Base-by-base conservation (phyloP, 2,329 filamentous ascomycete species). In the Diaporthe ilicicola region DNA sequence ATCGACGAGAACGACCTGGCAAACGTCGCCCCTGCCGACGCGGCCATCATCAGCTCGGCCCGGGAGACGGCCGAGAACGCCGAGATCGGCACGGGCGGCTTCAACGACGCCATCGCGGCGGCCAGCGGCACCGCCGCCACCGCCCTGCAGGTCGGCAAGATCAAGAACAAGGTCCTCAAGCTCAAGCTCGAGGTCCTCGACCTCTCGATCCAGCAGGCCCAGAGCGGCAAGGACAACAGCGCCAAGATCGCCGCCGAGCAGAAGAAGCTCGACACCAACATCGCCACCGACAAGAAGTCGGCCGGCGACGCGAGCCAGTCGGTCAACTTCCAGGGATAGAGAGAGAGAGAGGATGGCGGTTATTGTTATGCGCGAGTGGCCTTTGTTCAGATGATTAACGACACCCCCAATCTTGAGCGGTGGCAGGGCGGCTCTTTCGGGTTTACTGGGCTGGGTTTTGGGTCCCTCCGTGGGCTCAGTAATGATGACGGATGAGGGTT, bases 261-360 rank as follows among this genome's bases (percentile, higher is more conserved):
- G 74, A 85, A 76, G 66, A 89, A 89, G 81, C 80, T 89, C 67
- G 79, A 85, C 73, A 88, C 81, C 71, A 89, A 89, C 77, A 82
- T 89, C 65, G 78, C 80, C 12, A 74, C 73, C 4, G 82, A 84
- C 76, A 70, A 77, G 65, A 75, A 75, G 32, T 74, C 76, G 3
- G 79, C 80, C 15, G 82, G 82, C 44, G 70, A 81, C 72, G 70
- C 77, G 39, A 82, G 81, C 74, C 75, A 79, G 74, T 76, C 77
- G 59, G 78, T 84, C 24, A 72, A 80, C 66, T 84, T 84, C 73
- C 62, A 76, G 65, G 80, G 77, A 4, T 64, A 62, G n/a, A 64
- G n/a, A 29, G 44, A 9, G 32, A 5, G 32, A 34, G n/a, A n/a
- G n/a, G n/a, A n/a, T n/a, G n/a, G n/a, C n/a, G n/a, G n/a, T n/a